Percentiles rank a stretch among this genome's conserved stretches.
Evolutionary conservation across 768 basidiomycete genomes (phyloP).

Genomic region (Rhodotorula paludigena): DNA sequence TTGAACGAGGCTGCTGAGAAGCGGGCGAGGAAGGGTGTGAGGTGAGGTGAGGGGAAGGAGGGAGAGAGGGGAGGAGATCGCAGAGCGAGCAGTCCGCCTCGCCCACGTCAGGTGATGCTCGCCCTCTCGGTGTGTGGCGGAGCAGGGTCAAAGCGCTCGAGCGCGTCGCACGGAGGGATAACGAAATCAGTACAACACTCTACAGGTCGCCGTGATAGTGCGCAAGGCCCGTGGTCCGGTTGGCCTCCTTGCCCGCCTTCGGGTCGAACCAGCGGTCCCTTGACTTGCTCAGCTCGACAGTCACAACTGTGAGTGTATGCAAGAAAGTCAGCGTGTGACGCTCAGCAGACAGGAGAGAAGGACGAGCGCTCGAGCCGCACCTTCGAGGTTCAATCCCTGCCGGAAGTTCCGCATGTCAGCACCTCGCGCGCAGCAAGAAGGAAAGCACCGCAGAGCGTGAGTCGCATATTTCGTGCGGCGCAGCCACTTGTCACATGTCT

Average conservation of each 20-base stretch:
- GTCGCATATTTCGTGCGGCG: too few species aligned
- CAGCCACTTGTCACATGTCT: too few species aligned
- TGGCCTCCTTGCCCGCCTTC: slow-evolving; percentile 8
- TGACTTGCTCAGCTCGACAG: slow-evolving; percentile 22
- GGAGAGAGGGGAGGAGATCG: slow-evolving; percentile 5
- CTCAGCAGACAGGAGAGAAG: not conserved
- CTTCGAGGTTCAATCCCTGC: not conserved
- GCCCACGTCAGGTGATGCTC: not conserved
- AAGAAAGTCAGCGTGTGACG: not conserved
- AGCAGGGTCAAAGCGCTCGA: too few species aligned
- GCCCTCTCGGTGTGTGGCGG: not conserved
- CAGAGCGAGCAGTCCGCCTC: not conserved
- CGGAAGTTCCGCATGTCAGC: not conserved
- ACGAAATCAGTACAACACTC: not conserved
- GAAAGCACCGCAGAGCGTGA: too few species aligned
- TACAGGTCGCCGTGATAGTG: slow-evolving; percentile 41
- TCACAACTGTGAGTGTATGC: slow-evolving; percentile 13
- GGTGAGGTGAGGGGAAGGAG: slow-evolving; percentile 9
- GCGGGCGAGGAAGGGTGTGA: not conserved
- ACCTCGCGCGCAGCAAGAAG: too few species aligned
- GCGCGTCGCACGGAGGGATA: too few species aligned
- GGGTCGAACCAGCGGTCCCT: slow-evolving; percentile 14
- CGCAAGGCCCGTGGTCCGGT: slow-evolving; percentile 4
- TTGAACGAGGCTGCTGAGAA: not conserved
- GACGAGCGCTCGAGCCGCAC: not conserved